Base-by-base conservation (phyloP, 495 filamentous ascomycete species). In the Trichoderma reesei region DNA sequence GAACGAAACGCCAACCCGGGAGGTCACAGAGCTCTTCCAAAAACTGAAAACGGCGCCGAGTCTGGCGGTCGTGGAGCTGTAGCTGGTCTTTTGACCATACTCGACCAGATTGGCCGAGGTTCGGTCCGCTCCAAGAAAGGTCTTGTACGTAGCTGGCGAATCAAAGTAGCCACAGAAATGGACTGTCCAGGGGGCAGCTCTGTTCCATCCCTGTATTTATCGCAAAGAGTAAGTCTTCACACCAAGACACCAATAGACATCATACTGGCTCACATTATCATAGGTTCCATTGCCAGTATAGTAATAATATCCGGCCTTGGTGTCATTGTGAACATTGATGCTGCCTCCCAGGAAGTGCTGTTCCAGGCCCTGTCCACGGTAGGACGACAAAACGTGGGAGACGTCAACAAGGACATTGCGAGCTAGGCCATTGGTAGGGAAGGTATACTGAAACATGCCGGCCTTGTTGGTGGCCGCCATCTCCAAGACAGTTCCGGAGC, bases 151-250 rank as follows among this genome's bases (percentile, higher is more conserved):
- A 11, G 70, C 76, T 34, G 66, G 66, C 31, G 76, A 66, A 54
- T 85, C 76, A 65, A 90, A 88, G 44, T 82, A 76, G 14, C 86
- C 88, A 67, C 88, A 90, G 71, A 89, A 90, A 66, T 87, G 83
- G 10, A 90, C 85, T 5, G 75, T 82, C 87, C 86, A 90, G 36
- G 80, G 65, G 9, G 82, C 79, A 0, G 82, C 79, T 54, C 75
- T 73, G 68, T 71, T 81, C 83, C 81, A 73, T 33, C 70, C 67
- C 68, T 68, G 26, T 37, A 13, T 74, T 61, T 71, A 59, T n/a
- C 44, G 59, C 16, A 18, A 36, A 41, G 37, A 20, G 18, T 10
- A 3, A 11, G 10, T 41, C 65, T n/a, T 63, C 5, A 39, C 64
- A 18, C 63, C 38, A 56, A 36, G 36, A 33, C 0, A 38, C 2